These are phyloP conservation scores for Protostelium mycophagum DNA, from an alignment of 78 protist species.

Conservation along the genomic window DNA sequence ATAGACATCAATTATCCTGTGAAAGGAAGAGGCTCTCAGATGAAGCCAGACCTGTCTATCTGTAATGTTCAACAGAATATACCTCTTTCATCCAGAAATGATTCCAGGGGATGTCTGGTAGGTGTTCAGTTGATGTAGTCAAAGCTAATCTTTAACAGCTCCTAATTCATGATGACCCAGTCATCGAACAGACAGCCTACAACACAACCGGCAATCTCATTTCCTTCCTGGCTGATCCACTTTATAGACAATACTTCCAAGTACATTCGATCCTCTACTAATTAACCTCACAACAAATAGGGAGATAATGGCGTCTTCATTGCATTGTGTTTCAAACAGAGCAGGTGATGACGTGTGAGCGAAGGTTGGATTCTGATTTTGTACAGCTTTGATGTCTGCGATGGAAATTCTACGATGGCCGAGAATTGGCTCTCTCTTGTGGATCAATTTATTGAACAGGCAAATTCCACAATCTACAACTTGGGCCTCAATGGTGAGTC, in stretches of 20 bases:
- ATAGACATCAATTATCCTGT: background rate
- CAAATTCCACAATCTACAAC: background rate
- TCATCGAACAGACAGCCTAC: background rate
- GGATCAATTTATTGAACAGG: background rate
- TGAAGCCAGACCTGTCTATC: background rate
- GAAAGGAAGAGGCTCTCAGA: no score
- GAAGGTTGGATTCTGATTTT: no score
- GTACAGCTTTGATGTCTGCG: no score
- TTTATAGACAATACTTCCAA: background rate
- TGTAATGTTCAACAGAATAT: background rate
- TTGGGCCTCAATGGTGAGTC: background rate
- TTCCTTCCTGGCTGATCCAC: background rate
- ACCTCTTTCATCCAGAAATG: background rate
- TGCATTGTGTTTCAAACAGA: background rate
- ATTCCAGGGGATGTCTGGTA: background rate
- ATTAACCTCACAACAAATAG: background rate
- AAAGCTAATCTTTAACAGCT: background rate
- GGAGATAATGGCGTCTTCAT: background rate
- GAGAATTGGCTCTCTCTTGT: background rate
- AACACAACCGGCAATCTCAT: background rate
- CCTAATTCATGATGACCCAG: background rate
- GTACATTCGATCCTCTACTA: background rate
- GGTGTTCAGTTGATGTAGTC: background rate
- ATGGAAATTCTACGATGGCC: no score
- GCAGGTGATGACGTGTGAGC: background rate